Evolutionary conservation across 2,329 filamentous ascomycete genomes (phyloP).

Genomic region (Colletotrichum kahawae): DNA sequence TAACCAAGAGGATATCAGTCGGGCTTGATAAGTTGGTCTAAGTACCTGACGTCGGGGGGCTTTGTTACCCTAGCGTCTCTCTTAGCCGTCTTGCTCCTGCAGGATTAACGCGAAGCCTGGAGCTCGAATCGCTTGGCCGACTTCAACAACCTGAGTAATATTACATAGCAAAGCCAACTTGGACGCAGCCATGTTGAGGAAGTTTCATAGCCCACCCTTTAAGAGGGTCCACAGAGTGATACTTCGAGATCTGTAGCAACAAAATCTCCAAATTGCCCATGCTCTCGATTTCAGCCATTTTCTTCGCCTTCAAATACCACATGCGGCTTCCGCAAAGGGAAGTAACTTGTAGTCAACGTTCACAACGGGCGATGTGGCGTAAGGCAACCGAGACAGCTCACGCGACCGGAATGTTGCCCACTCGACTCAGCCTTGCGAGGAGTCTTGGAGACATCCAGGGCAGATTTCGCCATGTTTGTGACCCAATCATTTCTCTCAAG

Average conservation of each 20-base stretch:
- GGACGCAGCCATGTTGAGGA: no score
- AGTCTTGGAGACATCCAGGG: background rate
- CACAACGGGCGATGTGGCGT: background rate
- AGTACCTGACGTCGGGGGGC: fast-evolving
- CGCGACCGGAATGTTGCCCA: background rate
- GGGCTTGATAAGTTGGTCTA: fast-evolving
- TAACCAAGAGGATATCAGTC: background rate
- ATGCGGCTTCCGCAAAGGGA: background rate
- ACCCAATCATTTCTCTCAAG: background rate
- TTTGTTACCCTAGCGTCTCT: background rate
- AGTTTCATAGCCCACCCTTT: no score
- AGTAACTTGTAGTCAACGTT: background rate
- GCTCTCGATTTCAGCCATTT: background rate
- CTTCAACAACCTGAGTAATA: background rate
- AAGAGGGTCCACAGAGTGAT: background rate
- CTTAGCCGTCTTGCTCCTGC: background rate
- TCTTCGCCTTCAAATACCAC: background rate
- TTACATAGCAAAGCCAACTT: fast-evolving
- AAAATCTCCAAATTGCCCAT: background rate
- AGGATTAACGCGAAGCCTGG: background rate
- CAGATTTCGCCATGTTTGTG: fast-evolving
- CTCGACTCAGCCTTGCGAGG: background rate
- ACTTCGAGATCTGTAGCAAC: background rate
- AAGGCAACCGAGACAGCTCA: background rate
- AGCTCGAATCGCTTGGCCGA: background rate